phyloP scores from a whole-genome alignment of 1,284 basidiomycete genomes.

The Xerocomus tenax region DNA sequence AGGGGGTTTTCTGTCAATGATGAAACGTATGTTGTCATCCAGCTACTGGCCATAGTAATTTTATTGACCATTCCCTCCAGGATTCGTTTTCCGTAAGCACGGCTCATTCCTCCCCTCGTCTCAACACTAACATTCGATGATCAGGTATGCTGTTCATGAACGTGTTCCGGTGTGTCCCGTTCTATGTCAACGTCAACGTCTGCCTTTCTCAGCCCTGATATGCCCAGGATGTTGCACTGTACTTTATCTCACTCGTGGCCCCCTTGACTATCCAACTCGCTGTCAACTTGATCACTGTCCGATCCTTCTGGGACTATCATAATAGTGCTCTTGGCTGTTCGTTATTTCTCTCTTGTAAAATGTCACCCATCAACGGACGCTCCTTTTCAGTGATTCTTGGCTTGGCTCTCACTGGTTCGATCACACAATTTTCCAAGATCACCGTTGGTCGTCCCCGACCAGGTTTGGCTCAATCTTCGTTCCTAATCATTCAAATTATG shows the following conservation, averaged over 20 bases:
- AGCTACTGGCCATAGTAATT: not conserved
- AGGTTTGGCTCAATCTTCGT: slow-evolving; percentile 35
- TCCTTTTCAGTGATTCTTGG: slow-evolving; percentile 55
- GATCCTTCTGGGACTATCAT: slow-evolving; percentile 85
- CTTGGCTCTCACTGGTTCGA: slow-evolving; percentile 65
- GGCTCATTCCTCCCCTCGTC: slow-evolving; percentile 8
- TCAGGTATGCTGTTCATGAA: slow-evolving; percentile 73
- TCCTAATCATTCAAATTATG: not conserved
- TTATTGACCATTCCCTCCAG: slow-evolving; percentile 17
- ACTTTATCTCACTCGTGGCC: slow-evolving; percentile 60
- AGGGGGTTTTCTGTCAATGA: slow-evolving; percentile 79
- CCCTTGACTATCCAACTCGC: slow-evolving; percentile 62
- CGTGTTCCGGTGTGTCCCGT: slow-evolving; percentile 62
- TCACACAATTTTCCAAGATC: slow-evolving; percentile 82
- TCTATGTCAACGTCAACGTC: not conserved
- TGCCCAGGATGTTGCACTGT: slow-evolving; percentile 47
- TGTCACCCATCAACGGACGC: not conserved
- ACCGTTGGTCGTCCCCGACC: slow-evolving; percentile 87
- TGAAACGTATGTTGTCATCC: slow-evolving; percentile 46
- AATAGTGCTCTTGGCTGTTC: slow-evolving; percentile 68
- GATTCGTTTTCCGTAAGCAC: slow-evolving; percentile 51
- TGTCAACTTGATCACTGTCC: slow-evolving; percentile 63
- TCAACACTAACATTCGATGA: slow-evolving; percentile 30
- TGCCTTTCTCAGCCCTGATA: not conserved
- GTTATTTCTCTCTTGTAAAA: slow-evolving; percentile 28